Percentiles rank a stretch among this genome's conserved stretches.
phyloP scores from a whole-genome alignment of 2,329 filamentous ascomycete genomes.

The Dryadomyces sulphureus region DNA sequence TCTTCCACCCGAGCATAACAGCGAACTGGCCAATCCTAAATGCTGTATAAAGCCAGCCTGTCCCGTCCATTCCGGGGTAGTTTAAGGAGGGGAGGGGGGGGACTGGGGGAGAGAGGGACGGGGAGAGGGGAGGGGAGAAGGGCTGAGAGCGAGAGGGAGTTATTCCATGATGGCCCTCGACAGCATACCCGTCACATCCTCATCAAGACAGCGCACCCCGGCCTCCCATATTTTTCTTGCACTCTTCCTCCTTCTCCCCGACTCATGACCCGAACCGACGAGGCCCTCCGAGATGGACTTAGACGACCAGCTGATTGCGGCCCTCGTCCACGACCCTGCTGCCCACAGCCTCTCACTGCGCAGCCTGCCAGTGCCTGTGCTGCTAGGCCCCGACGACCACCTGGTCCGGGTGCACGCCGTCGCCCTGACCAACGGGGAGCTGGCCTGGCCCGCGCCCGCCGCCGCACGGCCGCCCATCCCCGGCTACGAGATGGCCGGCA shows the following conservation, averaged over 20 bases:
- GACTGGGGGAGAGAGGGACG: too few relatives aligned
- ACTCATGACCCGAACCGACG: background rate
- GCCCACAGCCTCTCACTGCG: constrained; percentile 3
- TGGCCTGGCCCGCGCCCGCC: constrained; percentile 13
- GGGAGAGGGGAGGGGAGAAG: too few relatives aligned
- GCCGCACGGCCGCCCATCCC: constrained; percentile 8
- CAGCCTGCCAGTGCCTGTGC: constrained; percentile 7
- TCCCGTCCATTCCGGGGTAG: too few relatives aligned
- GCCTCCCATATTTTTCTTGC: background rate
- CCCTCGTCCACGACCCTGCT: constrained; percentile 5
- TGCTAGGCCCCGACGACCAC: constrained; percentile 11
- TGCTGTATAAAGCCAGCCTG: too few relatives aligned
- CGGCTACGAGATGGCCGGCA: constrained; percentile 18
- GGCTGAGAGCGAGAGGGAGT: too few relatives aligned
- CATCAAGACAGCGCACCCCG: too few relatives aligned
- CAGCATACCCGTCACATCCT: too few relatives aligned
- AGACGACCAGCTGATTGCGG: constrained; percentile 3
- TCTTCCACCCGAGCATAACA: too few relatives aligned
- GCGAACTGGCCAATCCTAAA: too few relatives aligned
- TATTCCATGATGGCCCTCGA: too few relatives aligned
- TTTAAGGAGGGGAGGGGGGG: too few relatives aligned
- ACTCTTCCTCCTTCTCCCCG: background rate
- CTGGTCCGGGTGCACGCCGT: constrained; percentile 18
- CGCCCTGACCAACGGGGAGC: constrained; percentile 16
- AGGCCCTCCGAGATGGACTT: background rate